Percentiles rank a stretch among this genome's conserved stretches.
phyloP scores from a whole-genome alignment of 2,329 filamentous ascomycete genomes.

The Fusarium mundagurra region DNA sequence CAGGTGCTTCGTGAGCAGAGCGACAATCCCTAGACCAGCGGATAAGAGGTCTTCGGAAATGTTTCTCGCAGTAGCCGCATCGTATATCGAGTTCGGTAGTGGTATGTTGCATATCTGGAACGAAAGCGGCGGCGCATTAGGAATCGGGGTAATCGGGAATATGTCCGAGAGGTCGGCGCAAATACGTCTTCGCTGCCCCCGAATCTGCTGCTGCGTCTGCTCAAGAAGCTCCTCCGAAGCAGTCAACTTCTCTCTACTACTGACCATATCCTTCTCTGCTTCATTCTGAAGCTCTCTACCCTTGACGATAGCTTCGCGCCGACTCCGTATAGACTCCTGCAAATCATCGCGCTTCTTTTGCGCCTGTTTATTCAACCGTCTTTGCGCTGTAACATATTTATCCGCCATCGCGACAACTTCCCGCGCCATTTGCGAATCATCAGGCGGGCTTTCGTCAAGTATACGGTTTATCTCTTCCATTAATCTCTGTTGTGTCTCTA shows the following conservation, averaged over 20 bases:
- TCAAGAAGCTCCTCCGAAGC: slow-evolving; percentile 65
- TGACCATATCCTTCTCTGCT: slow-evolving; percentile 68
- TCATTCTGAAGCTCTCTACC: slow-evolving; percentile 69
- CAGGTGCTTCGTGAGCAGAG: slow-evolving; percentile 77
- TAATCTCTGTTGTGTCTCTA: slow-evolving; percentile 78
- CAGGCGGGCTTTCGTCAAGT: slow-evolving; percentile 53
- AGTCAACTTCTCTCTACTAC: slow-evolving; percentile 67
- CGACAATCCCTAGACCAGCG: slow-evolving; percentile 82
- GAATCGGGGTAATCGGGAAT: slow-evolving; percentile 78
- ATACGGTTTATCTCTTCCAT: slow-evolving; percentile 79
- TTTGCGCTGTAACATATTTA: slow-evolving; percentile 70
- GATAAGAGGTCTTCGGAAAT: slow-evolving; percentile 77
- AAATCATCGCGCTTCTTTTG: slow-evolving; percentile 74
- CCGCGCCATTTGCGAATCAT: slow-evolving; percentile 58
- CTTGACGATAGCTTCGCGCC: slow-evolving; percentile 73
- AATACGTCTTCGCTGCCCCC: slow-evolving; percentile 87
- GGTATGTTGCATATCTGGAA: slow-evolving; percentile 85
- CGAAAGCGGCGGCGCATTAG: slow-evolving; percentile 68
- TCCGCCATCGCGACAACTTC: slow-evolving; percentile 60
- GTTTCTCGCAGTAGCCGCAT: slow-evolving; percentile 54
- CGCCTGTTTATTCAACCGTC: slow-evolving; percentile 70
- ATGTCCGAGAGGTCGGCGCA: slow-evolving; percentile 83
- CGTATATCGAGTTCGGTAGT: slow-evolving; percentile 83
- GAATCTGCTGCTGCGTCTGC: slow-evolving; percentile 72
- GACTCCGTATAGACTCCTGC: slow-evolving; percentile 69